A percentile compares a stretch with the other conserved stretches of the same genome.
Evolutionary conservation across 805 yeast genomes (phyloP).

Genomic region (Brettanomyces bruxellensis): DNA sequence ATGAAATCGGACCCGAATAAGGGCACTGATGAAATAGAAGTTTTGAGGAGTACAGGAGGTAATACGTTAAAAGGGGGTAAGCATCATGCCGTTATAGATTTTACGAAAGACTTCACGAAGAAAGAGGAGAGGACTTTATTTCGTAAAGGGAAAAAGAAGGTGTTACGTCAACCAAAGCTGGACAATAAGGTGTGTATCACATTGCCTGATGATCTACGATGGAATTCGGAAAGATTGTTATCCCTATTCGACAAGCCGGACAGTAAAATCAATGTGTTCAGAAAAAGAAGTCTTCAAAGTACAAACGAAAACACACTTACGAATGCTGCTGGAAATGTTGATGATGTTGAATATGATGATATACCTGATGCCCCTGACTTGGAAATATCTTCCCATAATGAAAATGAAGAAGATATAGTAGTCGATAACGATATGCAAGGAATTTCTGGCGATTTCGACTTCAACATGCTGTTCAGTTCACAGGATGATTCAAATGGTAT

Average conservation of each 20-base stretch:
- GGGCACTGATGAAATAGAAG: neutral
- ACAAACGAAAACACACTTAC: slow-evolving; percentile 20
- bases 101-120: slow-evolving; percentile 13
- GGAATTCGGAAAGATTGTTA: slow-evolving; percentile 59
- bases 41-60: neutral
- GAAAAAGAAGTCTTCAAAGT: slow-evolving; percentile 2
- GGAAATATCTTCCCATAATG: slow-evolving; percentile 17
- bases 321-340: slow-evolving; percentile 30
- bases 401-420: slow-evolving; percentile 21
- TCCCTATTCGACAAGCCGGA: slow-evolving; percentile 61
- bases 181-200: slow-evolving; percentile 6
- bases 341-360: slow-evolving; percentile 23
- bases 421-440: slow-evolving; percentile 7
- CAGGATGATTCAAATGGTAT: neutral
- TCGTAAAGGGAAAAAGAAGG: slow-evolving; percentile 23
- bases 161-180: slow-evolving; percentile 29
- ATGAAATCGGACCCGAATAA: neutral
- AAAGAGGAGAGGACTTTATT: slow-evolving; percentile 25
- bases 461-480: slow-evolving; percentile 6
- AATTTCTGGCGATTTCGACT: slow-evolving; percentile 12
- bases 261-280: slow-evolving; percentile 11
- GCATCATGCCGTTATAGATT: slow-evolving; percentile 7
- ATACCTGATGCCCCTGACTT: slow-evolving; percentile 2
- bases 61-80: neutral
- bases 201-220: slow-evolving; percentile 36